phyloP scores from a whole-genome alignment of 345 rosid genomes.

The Punica granatum region DNA sequence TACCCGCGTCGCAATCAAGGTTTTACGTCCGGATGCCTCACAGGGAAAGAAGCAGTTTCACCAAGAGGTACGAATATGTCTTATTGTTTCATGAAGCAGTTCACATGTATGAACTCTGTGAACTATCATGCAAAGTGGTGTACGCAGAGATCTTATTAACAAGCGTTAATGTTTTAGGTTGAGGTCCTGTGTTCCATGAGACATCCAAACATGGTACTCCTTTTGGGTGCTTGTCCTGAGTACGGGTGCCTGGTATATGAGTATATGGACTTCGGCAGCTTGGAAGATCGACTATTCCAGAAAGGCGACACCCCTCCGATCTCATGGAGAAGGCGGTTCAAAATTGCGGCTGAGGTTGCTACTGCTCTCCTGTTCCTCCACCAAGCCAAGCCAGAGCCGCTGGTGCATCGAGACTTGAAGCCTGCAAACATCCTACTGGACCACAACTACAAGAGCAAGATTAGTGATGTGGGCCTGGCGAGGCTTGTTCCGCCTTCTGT shows the following conservation, averaged over 20 bases:
- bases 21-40: constrained; percentile 79
- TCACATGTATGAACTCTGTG: not conserved
- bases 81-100: not conserved
- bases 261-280: constrained; percentile 68
- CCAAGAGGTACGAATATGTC: constrained; percentile 53
- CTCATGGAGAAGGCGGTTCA: constrained; percentile 64
- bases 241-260: constrained; percentile 91
- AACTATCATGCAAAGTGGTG: not conserved
- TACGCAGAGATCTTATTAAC: not conserved
- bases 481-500: constrained; percentile 80
- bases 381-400: constrained; percentile 95
- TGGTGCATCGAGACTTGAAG: constrained; percentile 86
- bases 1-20: constrained; percentile 85
- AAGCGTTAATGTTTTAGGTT: constrained; percentile 28
- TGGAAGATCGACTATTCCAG: constrained; percentile 72
- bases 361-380: constrained; percentile 85
- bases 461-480: constrained; percentile 91
- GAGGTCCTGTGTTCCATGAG: constrained; percentile 79
- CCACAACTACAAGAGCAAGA: constrained; percentile 75
- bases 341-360: constrained; percentile 73
- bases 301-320: constrained; percentile 57
- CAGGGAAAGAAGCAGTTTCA: constrained; percentile 88
- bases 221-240: constrained; percentile 89
- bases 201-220: constrained; percentile 91
- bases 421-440: constrained; percentile 93